Evolutionary conservation across 73 alveolate species (phyloP).

Genomic region (Paramecium caudatum): DNA sequence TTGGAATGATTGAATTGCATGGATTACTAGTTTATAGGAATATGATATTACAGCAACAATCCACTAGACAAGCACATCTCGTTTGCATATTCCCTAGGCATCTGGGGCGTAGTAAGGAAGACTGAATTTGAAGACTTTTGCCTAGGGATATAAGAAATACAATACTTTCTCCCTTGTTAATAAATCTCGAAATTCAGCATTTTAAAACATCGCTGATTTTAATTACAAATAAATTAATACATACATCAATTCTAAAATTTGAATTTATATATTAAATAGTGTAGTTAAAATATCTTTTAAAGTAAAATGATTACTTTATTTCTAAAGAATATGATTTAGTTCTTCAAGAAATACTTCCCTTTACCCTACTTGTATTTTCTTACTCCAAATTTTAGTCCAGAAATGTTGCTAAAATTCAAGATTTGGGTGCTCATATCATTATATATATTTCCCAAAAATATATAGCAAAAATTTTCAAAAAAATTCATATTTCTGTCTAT

Average conservation of each 20-base stretch:
- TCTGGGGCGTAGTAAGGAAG: not conserved
- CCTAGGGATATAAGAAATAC: not conserved
- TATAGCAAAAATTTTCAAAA: too few relatives aligned
- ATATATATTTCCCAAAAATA: not conserved
- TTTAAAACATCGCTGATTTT: not conserved
- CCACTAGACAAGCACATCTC: slow-evolving; percentile 14
- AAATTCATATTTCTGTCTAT: too few relatives aligned
- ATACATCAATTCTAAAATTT: not conserved
- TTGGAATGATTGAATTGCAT: not conserved
- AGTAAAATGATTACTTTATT: too few relatives aligned
- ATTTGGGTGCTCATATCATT: not conserved
- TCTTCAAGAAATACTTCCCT: too few relatives aligned
- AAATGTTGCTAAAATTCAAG: not conserved
- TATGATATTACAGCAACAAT: not conserved
- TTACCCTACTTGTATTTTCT: too few relatives aligned
- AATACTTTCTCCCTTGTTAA: not conserved
- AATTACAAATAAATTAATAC: slow-evolving; percentile 1
- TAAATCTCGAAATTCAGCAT: slow-evolving; percentile 44
- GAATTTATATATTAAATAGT: not conserved
- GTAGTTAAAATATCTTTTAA: not conserved
- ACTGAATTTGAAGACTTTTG: not conserved
- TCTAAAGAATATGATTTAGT: too few relatives aligned
- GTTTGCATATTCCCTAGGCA: not conserved
- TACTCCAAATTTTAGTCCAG: too few relatives aligned
- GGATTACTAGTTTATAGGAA: not conserved